A percentile compares a stretch with the other conserved stretches of the same genome.
phyloP scores from a whole-genome alignment of 345 rosid genomes.

The Luvunga scandens region DNA sequence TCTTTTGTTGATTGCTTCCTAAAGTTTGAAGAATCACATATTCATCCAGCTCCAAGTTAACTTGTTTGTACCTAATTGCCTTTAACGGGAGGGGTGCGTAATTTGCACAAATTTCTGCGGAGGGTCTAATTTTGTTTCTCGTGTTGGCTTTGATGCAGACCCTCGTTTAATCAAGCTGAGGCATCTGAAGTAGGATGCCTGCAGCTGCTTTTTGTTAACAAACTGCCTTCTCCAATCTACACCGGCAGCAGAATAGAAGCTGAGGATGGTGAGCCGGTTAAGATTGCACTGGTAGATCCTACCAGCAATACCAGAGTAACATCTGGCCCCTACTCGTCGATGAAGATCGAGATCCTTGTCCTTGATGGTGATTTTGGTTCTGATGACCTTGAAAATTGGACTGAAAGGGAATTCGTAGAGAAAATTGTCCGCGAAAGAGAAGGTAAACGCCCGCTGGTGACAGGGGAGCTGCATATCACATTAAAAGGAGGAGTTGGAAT shows the following conservation, averaged over 20 bases:
- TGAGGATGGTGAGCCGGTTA: slow-evolving; percentile 40
- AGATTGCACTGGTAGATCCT: slow-evolving; percentile 47
- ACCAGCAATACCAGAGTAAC: slow-evolving; percentile 26
- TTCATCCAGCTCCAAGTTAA: background rate
- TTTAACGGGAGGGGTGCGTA: too few species aligned
- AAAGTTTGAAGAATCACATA: too few species aligned
- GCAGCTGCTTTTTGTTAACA: slow-evolving; percentile 41
- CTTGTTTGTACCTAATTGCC: background rate
- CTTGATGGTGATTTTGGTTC: slow-evolving; percentile 59
- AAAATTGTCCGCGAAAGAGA: slow-evolving; percentile 53
- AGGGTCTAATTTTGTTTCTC: slow-evolving; percentile 1
- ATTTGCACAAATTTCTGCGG: background rate
- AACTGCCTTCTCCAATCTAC: slow-evolving; percentile 41
- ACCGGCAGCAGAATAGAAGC: slow-evolving; percentile 55
- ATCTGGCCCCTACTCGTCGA: slow-evolving; percentile 48
- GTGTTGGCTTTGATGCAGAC: slow-evolving; percentile 12
- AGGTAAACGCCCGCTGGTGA: slow-evolving; percentile 65
- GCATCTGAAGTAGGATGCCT: slow-evolving; percentile 32
- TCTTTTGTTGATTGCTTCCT: background rate
- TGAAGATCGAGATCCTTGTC: slow-evolving; percentile 54
- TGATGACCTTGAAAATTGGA: slow-evolving; percentile 51
- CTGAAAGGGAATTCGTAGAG: slow-evolving; percentile 35
- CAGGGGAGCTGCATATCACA: slow-evolving; percentile 50
- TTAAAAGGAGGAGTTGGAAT: slow-evolving; percentile 49
- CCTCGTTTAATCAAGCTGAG: slow-evolving; percentile 27